A percentile compares a stretch with the other conserved stretches of the same genome.
Evolutionary conservation across 2,329 filamentous ascomycete species (phyloP).

Genomic region (Penicillium olsonii): DNA sequence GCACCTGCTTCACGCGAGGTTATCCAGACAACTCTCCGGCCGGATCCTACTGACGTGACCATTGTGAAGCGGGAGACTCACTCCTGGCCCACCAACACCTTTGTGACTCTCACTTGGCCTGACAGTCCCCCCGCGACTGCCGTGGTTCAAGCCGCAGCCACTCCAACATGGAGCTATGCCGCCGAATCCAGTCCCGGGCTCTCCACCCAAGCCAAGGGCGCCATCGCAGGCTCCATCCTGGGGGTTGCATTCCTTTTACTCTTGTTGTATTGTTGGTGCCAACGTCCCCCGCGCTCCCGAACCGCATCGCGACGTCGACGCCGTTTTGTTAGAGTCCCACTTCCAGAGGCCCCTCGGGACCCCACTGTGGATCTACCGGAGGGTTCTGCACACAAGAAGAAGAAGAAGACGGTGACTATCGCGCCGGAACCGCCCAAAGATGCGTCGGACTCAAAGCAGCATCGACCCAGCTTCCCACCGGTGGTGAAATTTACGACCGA

Average conservation of each 20-base stretch:
- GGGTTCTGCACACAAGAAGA: not conserved
- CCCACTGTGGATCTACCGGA: not conserved
- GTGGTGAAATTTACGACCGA: constrained; percentile 1
- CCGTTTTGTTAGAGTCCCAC: not conserved
- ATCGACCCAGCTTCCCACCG: not conserved
- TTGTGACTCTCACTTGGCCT: not conserved
- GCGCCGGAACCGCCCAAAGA: constrained; percentile 1
- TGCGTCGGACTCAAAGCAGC: not conserved
- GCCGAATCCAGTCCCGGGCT: not conserved
- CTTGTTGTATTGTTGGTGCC: constrained; percentile 2
- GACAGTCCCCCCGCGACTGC: not conserved
- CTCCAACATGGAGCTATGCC: not conserved
- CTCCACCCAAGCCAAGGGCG: not conserved
- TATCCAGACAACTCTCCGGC: not conserved
- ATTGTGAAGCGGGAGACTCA: not conserved
- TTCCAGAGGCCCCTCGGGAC: not conserved
- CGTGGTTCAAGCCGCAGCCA: not conserved
- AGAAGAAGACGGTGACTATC: constrained; percentile 5
- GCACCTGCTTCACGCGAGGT: constrained; percentile 5
- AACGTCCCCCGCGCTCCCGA: not conserved
- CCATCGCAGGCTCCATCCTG: constrained; percentile 5
- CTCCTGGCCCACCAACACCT: not conserved
- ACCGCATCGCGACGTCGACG: not conserved
- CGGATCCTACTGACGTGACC: not conserved
- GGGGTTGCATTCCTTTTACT: not conserved